Percentiles rank a stretch among this genome's conserved stretches.
Conservation (phyloP, 1,284 basidiomycete genomes). For the Irpex rosettiformis region DNA sequence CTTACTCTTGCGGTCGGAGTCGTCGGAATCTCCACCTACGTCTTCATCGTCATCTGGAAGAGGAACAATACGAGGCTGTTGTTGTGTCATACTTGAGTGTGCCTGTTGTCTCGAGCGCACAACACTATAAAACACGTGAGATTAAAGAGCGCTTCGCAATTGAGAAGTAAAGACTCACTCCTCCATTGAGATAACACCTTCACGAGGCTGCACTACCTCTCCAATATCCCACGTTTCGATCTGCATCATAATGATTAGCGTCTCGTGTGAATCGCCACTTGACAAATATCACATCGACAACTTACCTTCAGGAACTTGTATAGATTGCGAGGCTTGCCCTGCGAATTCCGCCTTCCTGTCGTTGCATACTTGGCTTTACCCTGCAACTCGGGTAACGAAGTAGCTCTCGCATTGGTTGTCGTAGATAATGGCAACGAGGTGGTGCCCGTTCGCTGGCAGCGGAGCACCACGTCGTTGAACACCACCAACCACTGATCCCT, state of each 20-base stretch:
- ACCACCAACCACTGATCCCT: constrained; percentile 92
- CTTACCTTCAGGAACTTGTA: constrained; percentile 84
- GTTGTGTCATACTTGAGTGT: constrained; percentile 38
- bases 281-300: constrained; percentile 4
- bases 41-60: constrained; percentile 59
- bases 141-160: constrained; percentile 4
- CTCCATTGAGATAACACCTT: constrained; percentile 79
- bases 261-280: neutral
- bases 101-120: constrained; percentile 63
- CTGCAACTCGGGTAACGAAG: constrained; percentile 74
- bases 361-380: constrained; percentile 80
- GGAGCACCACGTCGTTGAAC: constrained; percentile 93
- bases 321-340: constrained; percentile 82
- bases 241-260: constrained; percentile 33
- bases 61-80: constrained; percentile 66
- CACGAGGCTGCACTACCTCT: constrained; percentile 63
- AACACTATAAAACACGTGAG: constrained; percentile 43
- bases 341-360: constrained; percentile 65
- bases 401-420: constrained; percentile 63
- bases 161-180: constrained; percentile 53
- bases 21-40: constrained; percentile 61
- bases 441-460: constrained; percentile 87
- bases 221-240: constrained; percentile 90
- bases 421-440: constrained; percentile 84
- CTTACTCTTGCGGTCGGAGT: constrained; percentile 84